phyloP scores from a whole-genome alignment of 2,329 filamentous ascomycete genomes.

The Chrysosporium keratinophilum region DNA sequence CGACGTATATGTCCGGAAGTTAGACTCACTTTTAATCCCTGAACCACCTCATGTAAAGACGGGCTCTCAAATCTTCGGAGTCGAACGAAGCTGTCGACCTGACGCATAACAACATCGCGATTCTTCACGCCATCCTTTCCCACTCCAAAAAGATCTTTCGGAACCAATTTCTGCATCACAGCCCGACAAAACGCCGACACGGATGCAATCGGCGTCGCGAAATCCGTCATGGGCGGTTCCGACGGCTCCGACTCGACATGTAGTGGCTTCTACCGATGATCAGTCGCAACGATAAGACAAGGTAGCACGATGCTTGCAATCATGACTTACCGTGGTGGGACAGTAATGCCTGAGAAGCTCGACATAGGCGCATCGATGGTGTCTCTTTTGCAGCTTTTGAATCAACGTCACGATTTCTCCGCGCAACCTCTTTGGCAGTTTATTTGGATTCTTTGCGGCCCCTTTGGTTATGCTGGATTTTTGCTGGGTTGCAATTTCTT shows the following conservation, averaged over 20 bases:
- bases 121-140: constrained; percentile 50
- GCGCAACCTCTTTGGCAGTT: constrained; percentile 46
- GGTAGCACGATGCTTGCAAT: no score
- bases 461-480: constrained; percentile 1
- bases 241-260: constrained; percentile 14
- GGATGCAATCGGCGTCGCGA: constrained; percentile 55
- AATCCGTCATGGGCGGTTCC: constrained; percentile 47
- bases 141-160: constrained; percentile 61
- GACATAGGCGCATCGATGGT: constrained; percentile 67
- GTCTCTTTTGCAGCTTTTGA: constrained; percentile 56
- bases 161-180: constrained; percentile 61
- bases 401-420: constrained; percentile 52
- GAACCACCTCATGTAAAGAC: constrained; percentile 64
- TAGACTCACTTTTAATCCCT: constrained; percentile 57
- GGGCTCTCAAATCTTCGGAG: constrained; percentile 73
- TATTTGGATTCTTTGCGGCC: constrained; percentile 10
- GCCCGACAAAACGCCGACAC: constrained; percentile 84
- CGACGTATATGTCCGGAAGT: not conserved
- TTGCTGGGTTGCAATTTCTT: constrained; percentile 52
- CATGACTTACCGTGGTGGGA: constrained; percentile 41
- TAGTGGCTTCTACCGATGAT: not conserved
- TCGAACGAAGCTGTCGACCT: constrained; percentile 66
- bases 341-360: constrained; percentile 74
- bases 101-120: constrained; percentile 49
- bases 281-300: not conserved